Base-by-base conservation (phyloP, 192 early-diverging fungal genomes). In the Coemansia aciculifera region DNA sequence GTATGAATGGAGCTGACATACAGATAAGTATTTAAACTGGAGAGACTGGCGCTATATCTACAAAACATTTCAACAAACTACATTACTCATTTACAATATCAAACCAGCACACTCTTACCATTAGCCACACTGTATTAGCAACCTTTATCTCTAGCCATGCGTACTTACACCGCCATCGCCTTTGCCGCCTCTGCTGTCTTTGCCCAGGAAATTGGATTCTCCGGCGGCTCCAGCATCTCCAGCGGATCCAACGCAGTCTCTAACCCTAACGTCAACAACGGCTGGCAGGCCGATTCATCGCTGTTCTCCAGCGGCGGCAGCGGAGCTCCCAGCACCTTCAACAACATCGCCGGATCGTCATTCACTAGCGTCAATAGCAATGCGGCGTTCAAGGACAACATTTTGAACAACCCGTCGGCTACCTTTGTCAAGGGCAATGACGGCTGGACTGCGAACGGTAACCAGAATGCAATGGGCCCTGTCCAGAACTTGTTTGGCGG, bases 371-470 rank as follows among this genome's bases (percentile, higher is more conserved):
- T 83, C 51, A 83, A 83, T 66, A 49, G 67, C 52, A 83, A 83
- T 63, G 21, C 71, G 23, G 80, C 75, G 0, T 54, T 74, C 75
- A 83, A 83, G 63, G 80, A 77, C 69, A 83, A 77, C 69, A 42
- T 83, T 31, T 39, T 83, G 51, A 83, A 83, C 75, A 83, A 77
- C 75, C 80, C 80, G 3, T 77, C 75, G 38, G 11, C 43, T 17
- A 63, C 68, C n/a, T 49, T 48, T 8, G 75, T 74, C 31, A 68
- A 67, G 72, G 80, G 80, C 42, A 83, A 83, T 63, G 68, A 74
- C 49, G 80, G 80, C 51, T 83, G 80, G 80, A 74, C 80, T 10
- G 75, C 80, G 27, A 83, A 83, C 67, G 80, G 80, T 43, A 75
- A 83, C 60, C 36, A 62, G 43, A 83, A 83, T 63, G 24, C 39